Evolutionary conservation across 1,284 basidiomycete species (phyloP).

Genomic region (Trichosporon coremiiforme): DNA sequence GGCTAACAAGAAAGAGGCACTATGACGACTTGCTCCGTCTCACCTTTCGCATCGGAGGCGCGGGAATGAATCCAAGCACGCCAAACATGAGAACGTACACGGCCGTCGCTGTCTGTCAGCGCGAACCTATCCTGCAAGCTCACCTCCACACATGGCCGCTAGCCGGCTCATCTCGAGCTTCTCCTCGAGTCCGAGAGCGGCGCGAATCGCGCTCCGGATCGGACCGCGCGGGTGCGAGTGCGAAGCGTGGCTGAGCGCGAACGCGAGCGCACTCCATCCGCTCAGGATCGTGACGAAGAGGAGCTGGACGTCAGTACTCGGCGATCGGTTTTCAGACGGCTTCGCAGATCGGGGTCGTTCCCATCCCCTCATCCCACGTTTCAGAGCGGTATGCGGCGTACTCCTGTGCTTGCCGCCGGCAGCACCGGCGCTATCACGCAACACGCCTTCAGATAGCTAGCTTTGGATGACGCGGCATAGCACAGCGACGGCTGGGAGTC

Average conservation of each 20-base stretch:
- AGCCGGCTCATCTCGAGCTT: slow-evolving; percentile 39
- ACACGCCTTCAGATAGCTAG: too few relatives aligned
- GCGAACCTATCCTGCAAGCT: slow-evolving; percentile 31
- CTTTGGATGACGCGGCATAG: neutral
- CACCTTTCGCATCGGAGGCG: slow-evolving; percentile 30
- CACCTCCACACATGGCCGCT: slow-evolving; percentile 46
- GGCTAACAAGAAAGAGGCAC: neutral
- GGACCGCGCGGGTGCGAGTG: slow-evolving; percentile 36
- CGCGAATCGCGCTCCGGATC: slow-evolving; percentile 37
- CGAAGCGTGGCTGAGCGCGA: slow-evolving; percentile 49
- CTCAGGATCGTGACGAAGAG: slow-evolving; percentile 50
- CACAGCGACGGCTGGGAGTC: neutral
- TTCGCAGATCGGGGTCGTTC: neutral
- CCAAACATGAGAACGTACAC: slow-evolving; percentile 51
- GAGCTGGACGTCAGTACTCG: slow-evolving; percentile 22
- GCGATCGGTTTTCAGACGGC: neutral
- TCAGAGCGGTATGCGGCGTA: neutral
- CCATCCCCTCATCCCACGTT: neutral
- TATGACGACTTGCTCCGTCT: slow-evolving; percentile 12
- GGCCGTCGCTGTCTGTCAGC: slow-evolving; percentile 43
- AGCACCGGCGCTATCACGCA: neutral
- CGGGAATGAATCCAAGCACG: slow-evolving; percentile 49
- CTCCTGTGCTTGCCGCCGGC: slow-evolving; percentile 5
- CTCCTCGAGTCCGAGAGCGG: slow-evolving; percentile 22
- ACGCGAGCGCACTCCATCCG: slow-evolving; percentile 48